Evolutionary conservation across 352 stramenopile genomes (phyloP), one percentile per base, ranked within the genome.

Genomic region (Globisporangium splendens): DNA sequence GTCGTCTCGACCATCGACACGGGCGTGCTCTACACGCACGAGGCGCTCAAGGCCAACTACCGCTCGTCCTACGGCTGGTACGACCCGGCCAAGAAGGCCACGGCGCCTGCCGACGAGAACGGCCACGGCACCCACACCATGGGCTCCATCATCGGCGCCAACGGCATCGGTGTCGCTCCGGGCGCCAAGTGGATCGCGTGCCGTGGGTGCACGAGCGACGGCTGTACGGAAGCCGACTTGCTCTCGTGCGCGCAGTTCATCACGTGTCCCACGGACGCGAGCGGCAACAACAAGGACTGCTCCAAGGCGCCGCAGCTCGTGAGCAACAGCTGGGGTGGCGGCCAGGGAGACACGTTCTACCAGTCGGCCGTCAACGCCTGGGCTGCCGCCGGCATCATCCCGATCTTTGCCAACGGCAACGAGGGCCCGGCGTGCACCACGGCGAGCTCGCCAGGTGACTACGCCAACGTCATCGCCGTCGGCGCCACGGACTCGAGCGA

Each of bases 221-320:
- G 20, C 10, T 70, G 63, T 17, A 35, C 54, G 11, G 62, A 67
- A 20, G 57, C 50, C 6, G 56, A 51, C 46, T 39, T 77, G 12
- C 46, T 79, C 10, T 31, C 38, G 24, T 79, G 70, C 35, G 59
- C 59, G 20, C 65, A 79, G 56, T 79, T 72, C 51, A 79, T 79
- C 47, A 59, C 65, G 21, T 79, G 66, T 18, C 68, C 71, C 1
- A 76, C 64, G 8, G 38, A 65, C 24, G 8, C 52, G 15, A 52
- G 41, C 8, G 71, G 68, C 18, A 62, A 22, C 1, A 35, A 50
- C 48, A 61, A 63, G 47, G 59, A 74, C 47, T 79, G 70, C 50
- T 64, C 70, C 22, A 65, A 74, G 58, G 65, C 62, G 0, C 69
- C 69, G 8, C 20, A 69, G 3, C 22, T 77, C 10, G 63, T 77